Base-by-base conservation (phyloP, 805 yeast genomes). In the Pichia eremophila region DNA sequence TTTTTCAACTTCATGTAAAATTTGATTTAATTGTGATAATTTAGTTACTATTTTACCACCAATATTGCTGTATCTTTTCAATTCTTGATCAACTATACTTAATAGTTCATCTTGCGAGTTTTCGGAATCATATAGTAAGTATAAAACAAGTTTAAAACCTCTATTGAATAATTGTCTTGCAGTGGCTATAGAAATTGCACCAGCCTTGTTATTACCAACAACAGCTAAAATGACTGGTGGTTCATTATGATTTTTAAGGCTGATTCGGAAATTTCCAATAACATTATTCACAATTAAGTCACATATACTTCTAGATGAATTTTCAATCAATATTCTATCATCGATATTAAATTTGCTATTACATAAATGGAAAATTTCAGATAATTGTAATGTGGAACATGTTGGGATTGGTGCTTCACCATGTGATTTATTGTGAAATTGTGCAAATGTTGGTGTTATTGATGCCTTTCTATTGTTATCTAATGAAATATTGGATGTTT, bases 131-230 rank as follows among this genome's bases (percentile, higher is more conserved):
- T 62, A 63, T 43, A 67, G 59, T 22, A 66, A 50, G 50, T 73
- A 74, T 1, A 81, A 78, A 46, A 87, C 67, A 1, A 83, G 86
- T 47, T 88, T 68, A 11, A 84, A 74, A 1, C 86, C 88, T 53
- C 83, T 83, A 57, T 85, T 86, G 39, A 82, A 67, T 45, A 90
- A 71, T 55, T 84, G 89, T 52, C 95, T 77, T 0, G 89, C 95
- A 0, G 90, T 73, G 0, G 89, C 86, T 46, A 87, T 65, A 0
- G 90, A 89, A 48, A 87, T 69, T 7, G 81, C 73, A 22, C 95
- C 95, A 22, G 91, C 74, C 47, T 82, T 70, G 47, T 81, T 80
- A 56, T 83, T 83, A n/a, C 95, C 93, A 4, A 78, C 78, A 28
- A 88, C 68, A 2, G 83, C 66, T 14, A 88, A 68, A 3, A 85